Evolutionary conservation across 2,329 filamentous ascomycete species (phyloP), one percentile per base, ranked within the genome.

Genomic region (Pseudogymnoascus pannorum): DNA sequence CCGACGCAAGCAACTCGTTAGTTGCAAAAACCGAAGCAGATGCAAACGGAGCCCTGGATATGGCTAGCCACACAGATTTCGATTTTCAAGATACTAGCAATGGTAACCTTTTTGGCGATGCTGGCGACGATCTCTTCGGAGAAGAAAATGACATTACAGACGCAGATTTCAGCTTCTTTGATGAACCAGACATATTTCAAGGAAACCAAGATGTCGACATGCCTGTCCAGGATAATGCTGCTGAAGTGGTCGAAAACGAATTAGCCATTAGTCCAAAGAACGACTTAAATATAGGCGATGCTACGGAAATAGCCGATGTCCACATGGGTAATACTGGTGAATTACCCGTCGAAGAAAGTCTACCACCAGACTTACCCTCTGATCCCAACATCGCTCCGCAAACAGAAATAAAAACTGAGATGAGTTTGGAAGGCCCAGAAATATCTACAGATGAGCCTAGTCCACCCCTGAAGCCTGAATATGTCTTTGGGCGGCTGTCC

Each of bases 161-260:
- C 67, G 89, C 85, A 5, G 90, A 94, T 69, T 93, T 93, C 71
- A 90, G 83, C 70, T 93, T 92, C 72, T 93, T 93, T 67, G 89
- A 93, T 68, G 86, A 88, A 64, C 78, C 78, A 62, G 76, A 73
- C 62, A 70, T 58, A 51, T 48, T 69, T 29, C 61, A 66, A n/a
- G 60, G 67, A 57, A 66, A 68, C 40, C 59, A 64, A 26, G 66
- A 67, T 22, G n/a, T 59, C 42, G 62, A 42, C 4, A 63, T 63
- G 14, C 62, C 65, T 20, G 42, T 51, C 44, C 35, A 58, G 57
- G 38, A 22, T 16, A 59, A 35, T 38, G 20, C 24, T 22, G 16
- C 20, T 57, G 61, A 38, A 51, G 35, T 20, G 22, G 54, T 33
- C 11, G 16, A 60, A 20, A 48, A 60, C 8, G 14, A 20, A 16